Conservation (phyloP, 495 filamentous ascomycete genomes). For the Talaromyces adpressus region DNA sequence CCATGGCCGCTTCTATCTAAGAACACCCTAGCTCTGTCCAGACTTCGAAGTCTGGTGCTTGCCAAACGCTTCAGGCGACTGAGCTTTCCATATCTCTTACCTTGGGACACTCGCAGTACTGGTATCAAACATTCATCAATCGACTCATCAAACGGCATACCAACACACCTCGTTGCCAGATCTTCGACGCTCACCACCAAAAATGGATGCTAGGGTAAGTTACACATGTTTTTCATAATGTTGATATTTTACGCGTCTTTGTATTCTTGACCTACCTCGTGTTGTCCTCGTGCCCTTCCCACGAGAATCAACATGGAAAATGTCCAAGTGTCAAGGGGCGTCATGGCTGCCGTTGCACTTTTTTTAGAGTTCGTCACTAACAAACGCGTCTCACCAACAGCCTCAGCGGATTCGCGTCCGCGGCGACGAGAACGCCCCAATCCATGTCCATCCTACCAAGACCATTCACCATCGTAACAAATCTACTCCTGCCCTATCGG, state of each 20-base stretch:
- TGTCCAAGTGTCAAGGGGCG: background rate
- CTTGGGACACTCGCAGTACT: background rate
- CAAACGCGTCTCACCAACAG: slow-evolving; percentile 32
- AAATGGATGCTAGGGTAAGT: slow-evolving; percentile 10
- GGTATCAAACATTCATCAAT: background rate
- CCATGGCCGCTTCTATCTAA: background rate
- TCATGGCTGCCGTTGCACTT: background rate
- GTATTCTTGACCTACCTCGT: slow-evolving; percentile 3
- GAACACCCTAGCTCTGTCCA: background rate
- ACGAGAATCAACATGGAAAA: background rate
- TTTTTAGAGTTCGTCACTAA: background rate
- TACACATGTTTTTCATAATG: background rate
- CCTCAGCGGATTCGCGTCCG: slow-evolving; percentile 65
- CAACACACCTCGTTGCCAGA: background rate
- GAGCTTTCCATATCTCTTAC: background rate
- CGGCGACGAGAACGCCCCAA: slow-evolving; percentile 69
- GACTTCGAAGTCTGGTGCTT: slow-evolving; percentile 20
- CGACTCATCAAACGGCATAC: background rate
- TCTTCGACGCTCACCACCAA: background rate
- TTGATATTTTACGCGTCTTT: slow-evolving; percentile 14
- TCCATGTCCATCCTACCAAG: slow-evolving; percentile 45
- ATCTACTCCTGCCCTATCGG: slow-evolving; percentile 62
- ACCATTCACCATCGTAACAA: slow-evolving; percentile 73
- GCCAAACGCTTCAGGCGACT: background rate
- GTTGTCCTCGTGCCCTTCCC: background rate